Conservation (phyloP, 2,329 filamentous ascomycete genomes). For the Paecilomyces dactylethromorphus region DNA sequence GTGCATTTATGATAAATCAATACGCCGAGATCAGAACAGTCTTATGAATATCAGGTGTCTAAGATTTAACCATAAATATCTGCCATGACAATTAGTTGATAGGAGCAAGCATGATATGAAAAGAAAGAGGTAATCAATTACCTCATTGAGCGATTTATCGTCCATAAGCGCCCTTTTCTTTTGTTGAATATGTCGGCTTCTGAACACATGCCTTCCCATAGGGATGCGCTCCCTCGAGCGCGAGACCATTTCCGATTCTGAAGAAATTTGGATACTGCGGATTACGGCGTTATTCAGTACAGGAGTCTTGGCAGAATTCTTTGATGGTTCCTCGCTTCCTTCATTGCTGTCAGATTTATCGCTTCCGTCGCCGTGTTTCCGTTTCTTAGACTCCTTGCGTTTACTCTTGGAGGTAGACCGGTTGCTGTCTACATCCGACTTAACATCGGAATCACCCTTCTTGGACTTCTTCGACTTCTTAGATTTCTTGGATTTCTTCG, state of each 20-base stretch:
- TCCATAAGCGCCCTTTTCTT: conserved; percentile 81
- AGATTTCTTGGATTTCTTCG: conserved; percentile 14
- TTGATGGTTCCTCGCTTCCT: conserved; percentile 14
- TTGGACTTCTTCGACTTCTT: conserved; percentile 1
- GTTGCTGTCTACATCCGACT: not conserved
- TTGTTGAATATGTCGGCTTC: conserved; percentile 78
- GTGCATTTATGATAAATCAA: not conserved
- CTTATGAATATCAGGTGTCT: not conserved
- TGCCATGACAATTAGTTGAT: conserved; percentile 11
- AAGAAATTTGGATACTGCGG: conserved; percentile 29
- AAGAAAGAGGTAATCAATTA: conserved; percentile 33
- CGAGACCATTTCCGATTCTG: conserved; percentile 39
- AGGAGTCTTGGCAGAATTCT: conserved; percentile 20
- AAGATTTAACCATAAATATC: conserved; percentile 32
- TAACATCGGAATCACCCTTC: not conserved
- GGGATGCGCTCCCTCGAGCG: conserved; percentile 42
- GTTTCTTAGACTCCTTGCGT: conserved; percentile 23
- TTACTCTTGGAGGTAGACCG: not conserved
- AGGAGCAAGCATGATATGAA: not conserved
- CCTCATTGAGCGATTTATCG: conserved; percentile 77
- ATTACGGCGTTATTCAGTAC: conserved; percentile 11
- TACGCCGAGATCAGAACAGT: not conserved
- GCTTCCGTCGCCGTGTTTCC: conserved; percentile 25
- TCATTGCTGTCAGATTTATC: conserved; percentile 17
- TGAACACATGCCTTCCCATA: conserved; percentile 63